Conservation (phyloP, 2,329 filamentous ascomycete genomes). For the Fusarium chlamydosporum region DNA sequence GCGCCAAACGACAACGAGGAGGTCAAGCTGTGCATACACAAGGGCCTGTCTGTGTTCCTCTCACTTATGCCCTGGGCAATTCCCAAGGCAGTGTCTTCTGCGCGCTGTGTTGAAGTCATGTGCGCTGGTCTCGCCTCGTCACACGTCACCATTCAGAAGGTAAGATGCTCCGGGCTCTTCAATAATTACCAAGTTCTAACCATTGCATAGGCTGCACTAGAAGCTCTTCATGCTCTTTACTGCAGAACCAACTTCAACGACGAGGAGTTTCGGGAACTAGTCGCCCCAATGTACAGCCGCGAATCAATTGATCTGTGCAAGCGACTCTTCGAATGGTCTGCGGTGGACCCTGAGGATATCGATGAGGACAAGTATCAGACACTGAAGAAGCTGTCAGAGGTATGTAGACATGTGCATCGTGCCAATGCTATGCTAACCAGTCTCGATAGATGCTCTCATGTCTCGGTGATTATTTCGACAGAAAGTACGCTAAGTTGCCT, state of each 20-base stretch:
- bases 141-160: slow-evolving; percentile 81
- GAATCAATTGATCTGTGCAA: slow-evolving; percentile 79
- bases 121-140: slow-evolving; percentile 78
- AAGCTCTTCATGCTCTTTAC: slow-evolving; percentile 87
- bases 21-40: slow-evolving; percentile 78
- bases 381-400: slow-evolving; percentile 94
- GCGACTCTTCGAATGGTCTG: slow-evolving; percentile 83
- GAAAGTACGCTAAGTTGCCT: slow-evolving; percentile 78
- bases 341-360: slow-evolving; percentile 83
- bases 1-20: slow-evolving; percentile 75
- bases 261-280: slow-evolving; percentile 82
- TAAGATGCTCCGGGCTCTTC: slow-evolving; percentile 51
- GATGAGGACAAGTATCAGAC: slow-evolving; percentile 94
- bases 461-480: slow-evolving; percentile 85
- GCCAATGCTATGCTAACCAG: not conserved
- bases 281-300: slow-evolving; percentile 83
- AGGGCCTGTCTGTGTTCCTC: slow-evolving; percentile 81
- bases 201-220: slow-evolving; percentile 76
- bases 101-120: slow-evolving; percentile 77
- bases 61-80: slow-evolving; percentile 90
- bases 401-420: slow-evolving; percentile 56
- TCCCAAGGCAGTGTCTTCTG: slow-evolving; percentile 81
- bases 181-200: slow-evolving; percentile 23
- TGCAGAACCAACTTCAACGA: slow-evolving; percentile 80
- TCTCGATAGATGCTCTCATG: slow-evolving; percentile 80